A percentile compares a stretch with the other conserved stretches of the same genome.
Conservation (phyloP, 495 filamentous ascomycete genomes). For the Stereocaulon alpinum region DNA sequence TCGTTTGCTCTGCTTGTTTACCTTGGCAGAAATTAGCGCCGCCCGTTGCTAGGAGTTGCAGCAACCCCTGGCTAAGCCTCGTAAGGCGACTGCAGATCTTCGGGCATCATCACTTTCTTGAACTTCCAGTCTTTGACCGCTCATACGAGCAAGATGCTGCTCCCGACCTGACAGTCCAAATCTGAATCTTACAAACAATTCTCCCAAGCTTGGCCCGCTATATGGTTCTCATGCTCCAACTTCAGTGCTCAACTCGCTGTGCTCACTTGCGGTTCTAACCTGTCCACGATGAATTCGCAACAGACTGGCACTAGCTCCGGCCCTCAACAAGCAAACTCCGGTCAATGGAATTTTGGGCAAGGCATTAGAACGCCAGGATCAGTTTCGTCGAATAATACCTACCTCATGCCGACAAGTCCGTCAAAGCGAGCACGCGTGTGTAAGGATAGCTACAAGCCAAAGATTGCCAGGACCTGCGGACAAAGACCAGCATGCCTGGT, state of each 20-base stretch:
- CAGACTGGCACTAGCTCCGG: not conserved
- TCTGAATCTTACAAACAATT: not conserved
- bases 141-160: not conserved
- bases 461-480: slow-evolving; percentile 69
- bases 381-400: slow-evolving; percentile 55
- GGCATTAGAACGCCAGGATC: slow-evolving; percentile 32
- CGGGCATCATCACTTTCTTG: slow-evolving; percentile 5
- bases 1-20: not conserved
- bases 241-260: not conserved
- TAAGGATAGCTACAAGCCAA: slow-evolving; percentile 66
- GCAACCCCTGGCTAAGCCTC: slow-evolving; percentile 13
- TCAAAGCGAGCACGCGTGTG: slow-evolving; percentile 47
- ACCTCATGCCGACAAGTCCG: slow-evolving; percentile 75
- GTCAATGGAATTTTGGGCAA: slow-evolving; percentile 3
- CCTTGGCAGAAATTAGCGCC: slow-evolving; percentile 1
- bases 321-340: not conserved
- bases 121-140: not conserved
- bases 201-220: not conserved
- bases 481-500: slow-evolving; percentile 89
- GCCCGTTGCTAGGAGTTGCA: slow-evolving; percentile 1
- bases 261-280: not conserved
- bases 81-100: slow-evolving; percentile 6
- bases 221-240: not conserved
- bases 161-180: not conserved
- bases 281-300: slow-evolving; percentile 11